phyloP scores from a whole-genome alignment of 495 filamentous ascomycete genomes.

The Aspergillus wentii region DNA sequence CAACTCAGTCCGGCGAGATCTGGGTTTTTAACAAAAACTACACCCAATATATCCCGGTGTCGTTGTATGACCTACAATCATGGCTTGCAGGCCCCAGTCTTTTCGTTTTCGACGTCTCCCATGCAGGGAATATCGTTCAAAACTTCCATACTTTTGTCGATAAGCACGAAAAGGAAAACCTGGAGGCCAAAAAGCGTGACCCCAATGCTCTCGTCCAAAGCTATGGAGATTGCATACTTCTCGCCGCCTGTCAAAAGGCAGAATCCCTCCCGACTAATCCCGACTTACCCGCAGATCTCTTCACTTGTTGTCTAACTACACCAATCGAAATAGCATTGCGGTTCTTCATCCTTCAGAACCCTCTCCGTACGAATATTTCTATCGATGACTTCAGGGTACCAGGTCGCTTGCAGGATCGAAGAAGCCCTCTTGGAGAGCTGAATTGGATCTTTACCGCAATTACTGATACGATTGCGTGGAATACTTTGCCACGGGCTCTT shows the following conservation, averaged over 20 bases:
- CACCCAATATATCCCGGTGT: constrained; percentile 97
- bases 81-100: constrained; percentile 96
- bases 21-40: constrained; percentile 99
- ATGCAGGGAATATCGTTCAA: constrained; percentile 89
- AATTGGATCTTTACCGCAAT: constrained; percentile 99
- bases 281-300: constrained; percentile 87
- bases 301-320: constrained; percentile 92
- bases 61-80: constrained; percentile 88
- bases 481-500: constrained; percentile 75
- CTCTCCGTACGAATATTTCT: constrained; percentile 67
- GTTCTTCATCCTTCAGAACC: constrained; percentile 92
- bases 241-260: constrained; percentile 83
- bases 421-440: constrained; percentile 90
- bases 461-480: constrained; percentile 99
- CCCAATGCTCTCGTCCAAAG: constrained; percentile 66
- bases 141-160: constrained; percentile 93
- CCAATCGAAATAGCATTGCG: constrained; percentile 95
- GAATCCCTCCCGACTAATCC: constrained; percentile 98
- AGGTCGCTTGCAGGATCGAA: constrained; percentile 82
- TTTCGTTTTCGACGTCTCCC: constrained; percentile 96
- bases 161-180: constrained; percentile 84
- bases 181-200: constrained; percentile 65
- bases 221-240: constrained; percentile 77
- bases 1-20: constrained; percentile 92
- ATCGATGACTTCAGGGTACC: constrained; percentile 75